Base-by-base conservation (phyloP, 495 filamentous ascomycete species). In the Emericellopsis terricola region DNA sequence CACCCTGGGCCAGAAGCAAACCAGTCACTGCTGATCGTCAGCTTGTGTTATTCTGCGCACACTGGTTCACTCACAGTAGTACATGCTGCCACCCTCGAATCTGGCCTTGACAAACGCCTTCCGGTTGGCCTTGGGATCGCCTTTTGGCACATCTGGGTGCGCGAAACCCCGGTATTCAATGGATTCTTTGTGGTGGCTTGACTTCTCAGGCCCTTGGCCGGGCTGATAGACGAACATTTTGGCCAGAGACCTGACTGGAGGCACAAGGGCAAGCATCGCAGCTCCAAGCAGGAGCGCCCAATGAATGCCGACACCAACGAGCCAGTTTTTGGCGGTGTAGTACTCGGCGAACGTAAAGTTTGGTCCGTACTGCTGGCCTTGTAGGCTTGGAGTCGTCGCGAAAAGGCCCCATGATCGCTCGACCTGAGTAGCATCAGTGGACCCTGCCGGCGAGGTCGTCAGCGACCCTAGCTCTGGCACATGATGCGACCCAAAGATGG, bases 391-490 rank as follows among this genome's bases (percentile, higher is more conserved):
- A n/a, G 56, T 55, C 3, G 64, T 58, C 9, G 70, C 62, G 36
- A 83, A 60, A 3, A 94, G 49, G 3, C 76, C 80, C 74, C 83
- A 89, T 26, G 67, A 72, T 34, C 84, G 73, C 36, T 86, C 68
- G 6, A 89, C 75, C 28, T 77, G 67, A 15, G 72, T 66, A 5
- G 64, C 53, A 41, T 94, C 80, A 0, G 72, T 65, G 3, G 59
- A 47, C 10, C 49, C 64, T 10, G 63, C 63, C 2, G 78, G 47
- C 14, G 66, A 76, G 8, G 65, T 75, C 13, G 76, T 72, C 6
- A 83, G 53, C 1, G 71, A 65, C 1, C 81, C 82, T 10, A 92
- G 64, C 23, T 72, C 67, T 4, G 68, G 74, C 19, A 81, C 51
- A 2, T 53, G 52, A 29, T 68, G 57, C 13, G 78, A 49, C 5